phyloP scores from a whole-genome alignment of 139 green algal genomes.

The Diplosphaera chodatii region DNA sequence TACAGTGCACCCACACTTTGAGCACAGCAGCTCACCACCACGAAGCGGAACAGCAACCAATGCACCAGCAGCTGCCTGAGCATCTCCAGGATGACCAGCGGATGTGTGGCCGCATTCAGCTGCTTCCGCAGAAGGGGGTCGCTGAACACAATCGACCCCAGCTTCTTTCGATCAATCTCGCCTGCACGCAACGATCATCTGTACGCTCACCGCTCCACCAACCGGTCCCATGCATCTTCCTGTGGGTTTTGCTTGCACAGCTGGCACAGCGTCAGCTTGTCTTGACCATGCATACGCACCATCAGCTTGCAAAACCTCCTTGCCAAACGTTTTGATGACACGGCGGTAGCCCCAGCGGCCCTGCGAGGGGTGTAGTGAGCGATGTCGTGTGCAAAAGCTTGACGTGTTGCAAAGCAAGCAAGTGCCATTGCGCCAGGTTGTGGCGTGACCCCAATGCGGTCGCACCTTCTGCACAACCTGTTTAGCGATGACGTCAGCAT shows the following conservation, averaged over 20 bases:
- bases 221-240: too few relatives aligned
- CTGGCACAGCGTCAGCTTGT: background rate
- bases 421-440: too few relatives aligned
- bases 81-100: conserved; percentile 48
- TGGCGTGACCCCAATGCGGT: too few relatives aligned
- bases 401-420: too few relatives aligned
- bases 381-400: background rate
- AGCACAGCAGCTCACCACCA: conserved; percentile 32
- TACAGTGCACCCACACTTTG: too few relatives aligned
- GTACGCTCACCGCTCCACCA: too few relatives aligned
- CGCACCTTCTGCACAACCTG: conserved; percentile 43
- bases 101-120: conserved; percentile 69
- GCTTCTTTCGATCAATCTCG: conserved; percentile 51
- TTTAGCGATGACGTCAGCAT: conserved; percentile 67
- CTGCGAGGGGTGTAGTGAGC: conserved; percentile 17
- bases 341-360: conserved; percentile 57
- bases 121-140: conserved; percentile 32
- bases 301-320: conserved; percentile 20
- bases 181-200: conserved; percentile 34
- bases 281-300: conserved; percentile 22
- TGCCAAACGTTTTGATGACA: conserved; percentile 51
- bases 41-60: conserved; percentile 36
- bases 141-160: conserved; percentile 61
- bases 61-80: conserved; percentile 25
- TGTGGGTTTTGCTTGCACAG: too few relatives aligned